A percentile compares a stretch with the other conserved stretches of the same genome.
Evolutionary conservation across 2,329 filamentous ascomycete species (phyloP).

Genomic region (Microcyclosporella mali): DNA sequence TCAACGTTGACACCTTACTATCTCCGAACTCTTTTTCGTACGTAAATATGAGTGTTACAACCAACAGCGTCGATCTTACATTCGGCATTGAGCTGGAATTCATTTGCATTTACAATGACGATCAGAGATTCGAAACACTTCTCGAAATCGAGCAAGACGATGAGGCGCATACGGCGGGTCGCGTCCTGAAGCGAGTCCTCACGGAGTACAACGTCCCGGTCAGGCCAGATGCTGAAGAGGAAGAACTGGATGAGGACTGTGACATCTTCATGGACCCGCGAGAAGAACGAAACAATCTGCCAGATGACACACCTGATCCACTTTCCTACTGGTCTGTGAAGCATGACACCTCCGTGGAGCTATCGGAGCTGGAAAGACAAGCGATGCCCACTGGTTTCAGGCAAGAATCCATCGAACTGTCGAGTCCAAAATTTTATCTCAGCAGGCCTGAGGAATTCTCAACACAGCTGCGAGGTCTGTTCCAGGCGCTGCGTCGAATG

Average conservation of each 20-base stretch:
- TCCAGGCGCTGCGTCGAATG: constrained; percentile 6
- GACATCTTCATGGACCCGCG: too few species aligned
- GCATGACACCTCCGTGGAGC: neutral
- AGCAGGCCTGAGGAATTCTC: too few species aligned
- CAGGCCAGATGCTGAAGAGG: neutral
- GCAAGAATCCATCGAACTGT: constrained; percentile 10
- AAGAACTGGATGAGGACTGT: neutral
- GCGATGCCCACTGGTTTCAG: neutral
- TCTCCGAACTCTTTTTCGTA: too few species aligned
- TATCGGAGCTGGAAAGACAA: constrained; percentile 3
- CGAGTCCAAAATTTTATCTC: constrained; percentile 7
- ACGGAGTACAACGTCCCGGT: constrained; percentile 2
- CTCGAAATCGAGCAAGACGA: neutral
- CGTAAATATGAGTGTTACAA: too few species aligned
- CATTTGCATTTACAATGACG: constrained; percentile 10
- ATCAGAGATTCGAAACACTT: neutral
- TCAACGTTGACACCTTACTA: too few species aligned
- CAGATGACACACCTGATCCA: too few species aligned
- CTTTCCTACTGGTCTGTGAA: constrained; percentile 1
- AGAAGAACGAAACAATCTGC: too few species aligned
- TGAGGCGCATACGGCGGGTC: neutral
- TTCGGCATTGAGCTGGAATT: constrained; percentile 23
- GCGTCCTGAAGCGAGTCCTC: constrained; percentile 2
- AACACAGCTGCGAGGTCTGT: neutral
- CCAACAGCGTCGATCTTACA: constrained; percentile 11